Evolutionary conservation across 2,329 filamentous ascomycete species (phyloP), one percentile per base, ranked within the genome.

Genomic region (Penicillium sp.): DNA sequence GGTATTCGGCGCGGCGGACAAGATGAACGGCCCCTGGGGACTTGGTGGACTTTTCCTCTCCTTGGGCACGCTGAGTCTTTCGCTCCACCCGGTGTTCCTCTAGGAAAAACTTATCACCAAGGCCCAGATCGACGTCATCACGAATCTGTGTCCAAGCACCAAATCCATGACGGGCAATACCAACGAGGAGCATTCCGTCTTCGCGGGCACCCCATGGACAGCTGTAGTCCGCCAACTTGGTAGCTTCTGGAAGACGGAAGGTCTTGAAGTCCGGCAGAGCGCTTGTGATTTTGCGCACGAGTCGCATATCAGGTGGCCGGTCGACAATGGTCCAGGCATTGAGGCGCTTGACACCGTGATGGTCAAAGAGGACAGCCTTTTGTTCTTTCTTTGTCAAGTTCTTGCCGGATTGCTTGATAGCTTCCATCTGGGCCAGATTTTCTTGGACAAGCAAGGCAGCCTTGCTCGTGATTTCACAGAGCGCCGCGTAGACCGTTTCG

Each of bases 11-110:
- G 61, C 95, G 90, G 52, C 95, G 92, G 57, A 98, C 94, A 48
- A 99, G 87, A 74, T 99, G 95, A 30, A 99, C 95, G 25, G 95
- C 94, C n/a, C 95, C 95, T 4, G 95, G 95, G 2, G 94, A 96
- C 71, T 96, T 96, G 38, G 79, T 80, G 30, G 77, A 70, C 60
- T 79, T 80, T 30, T 76, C 74, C n/a, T 77, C 91, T 19, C 83
- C 83, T 70, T 87, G 87, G 65, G 86, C 80, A 38, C 95, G 89
- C 76, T 97, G 93, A 71, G 95, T 93, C 75, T 98, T 98, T 80
- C 96, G 95, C 76, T 96, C 95, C 19, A 98, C 94, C n/a, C 94
- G 90, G 75, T 98, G 93, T 76, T 99, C 96, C 74, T 99, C 95
- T 1, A 99, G 81, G 80, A 96, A 99, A 74, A 98, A 91, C 73